phyloP scores from a whole-genome alignment of 1,284 basidiomycete species.

The Schizopora paradoxa region DNA sequence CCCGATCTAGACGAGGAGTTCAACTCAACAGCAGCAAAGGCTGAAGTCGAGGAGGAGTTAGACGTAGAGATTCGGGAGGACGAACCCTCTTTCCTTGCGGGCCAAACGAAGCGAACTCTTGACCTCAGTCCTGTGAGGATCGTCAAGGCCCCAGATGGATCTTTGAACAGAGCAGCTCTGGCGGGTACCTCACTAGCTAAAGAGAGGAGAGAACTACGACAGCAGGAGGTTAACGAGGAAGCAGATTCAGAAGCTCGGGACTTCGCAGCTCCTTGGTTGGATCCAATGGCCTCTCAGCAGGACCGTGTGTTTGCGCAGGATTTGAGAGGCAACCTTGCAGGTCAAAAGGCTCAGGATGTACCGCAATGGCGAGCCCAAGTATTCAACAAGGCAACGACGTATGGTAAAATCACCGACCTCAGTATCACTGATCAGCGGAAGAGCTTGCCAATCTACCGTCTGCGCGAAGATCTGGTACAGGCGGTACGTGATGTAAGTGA shows the following conservation, averaged over 20 bases:
- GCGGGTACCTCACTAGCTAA: slow-evolving; percentile 92
- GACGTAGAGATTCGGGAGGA: slow-evolving; percentile 98
- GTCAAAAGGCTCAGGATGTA: slow-evolving; percentile 77
- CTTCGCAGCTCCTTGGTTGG: slow-evolving; percentile 93
- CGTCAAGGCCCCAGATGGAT: slow-evolving; percentile 91
- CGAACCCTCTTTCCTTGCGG: slow-evolving; percentile 93
- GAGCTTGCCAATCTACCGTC: slow-evolving; percentile 92
- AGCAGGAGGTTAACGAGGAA: slow-evolving; percentile 91
- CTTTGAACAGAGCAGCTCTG: slow-evolving; percentile 91
- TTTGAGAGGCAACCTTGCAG: slow-evolving; percentile 75
- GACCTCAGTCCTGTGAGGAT: slow-evolving; percentile 98
- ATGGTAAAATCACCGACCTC: slow-evolving; percentile 85
- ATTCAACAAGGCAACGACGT: slow-evolving; percentile 97
- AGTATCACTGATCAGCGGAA: slow-evolving; percentile 94
- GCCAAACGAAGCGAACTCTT: slow-evolving; percentile 92
- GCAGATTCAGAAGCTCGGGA: slow-evolving; percentile 93
- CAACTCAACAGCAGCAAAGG: slow-evolving; percentile 67
- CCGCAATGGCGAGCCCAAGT: slow-evolving; percentile 91
- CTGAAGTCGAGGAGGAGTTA: slow-evolving; percentile 90
- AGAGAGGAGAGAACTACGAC: slow-evolving; percentile 89
- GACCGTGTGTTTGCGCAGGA: slow-evolving; percentile 95
- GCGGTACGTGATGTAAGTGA: slow-evolving; percentile 80
- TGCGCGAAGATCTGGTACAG: slow-evolving; percentile 87
- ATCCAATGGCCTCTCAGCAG: slow-evolving; percentile 89
- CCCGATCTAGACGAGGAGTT: slow-evolving; percentile 95